Conservation (phyloP, 2,329 filamentous ascomycete species). For the Aureobasidium subglaciale region DNA sequence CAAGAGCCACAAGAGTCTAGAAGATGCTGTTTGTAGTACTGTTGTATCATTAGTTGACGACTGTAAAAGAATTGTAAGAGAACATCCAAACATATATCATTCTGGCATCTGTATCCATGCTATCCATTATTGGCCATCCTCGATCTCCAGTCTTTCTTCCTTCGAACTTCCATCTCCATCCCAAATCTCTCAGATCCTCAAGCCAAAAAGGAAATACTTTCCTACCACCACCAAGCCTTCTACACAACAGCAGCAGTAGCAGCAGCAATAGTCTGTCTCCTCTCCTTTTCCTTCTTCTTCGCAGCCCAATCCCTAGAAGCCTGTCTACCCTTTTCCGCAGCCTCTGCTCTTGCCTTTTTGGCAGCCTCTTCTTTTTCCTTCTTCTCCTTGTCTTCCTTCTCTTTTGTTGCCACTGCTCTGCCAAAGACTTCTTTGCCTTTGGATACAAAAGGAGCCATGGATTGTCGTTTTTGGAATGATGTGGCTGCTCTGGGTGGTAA, state of each 20-base stretch:
- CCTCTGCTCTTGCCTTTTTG: slow-evolving; percentile 38
- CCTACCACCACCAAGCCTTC: neutral
- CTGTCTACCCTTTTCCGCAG: slow-evolving; percentile 38
- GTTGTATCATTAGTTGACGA: too few species aligned
- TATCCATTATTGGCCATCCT: too few species aligned
- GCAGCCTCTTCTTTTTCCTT: slow-evolving; percentile 43
- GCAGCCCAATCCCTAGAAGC: slow-evolving; percentile 44
- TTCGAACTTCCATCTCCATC: too few species aligned
- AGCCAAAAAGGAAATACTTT: too few species aligned
- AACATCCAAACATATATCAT: too few species aligned
- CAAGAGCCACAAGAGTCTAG: too few species aligned
- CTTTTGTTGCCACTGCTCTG: slow-evolving; percentile 36
- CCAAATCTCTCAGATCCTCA: too few species aligned
- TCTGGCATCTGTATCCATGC: too few species aligned
- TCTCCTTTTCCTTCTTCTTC: slow-evolving; percentile 23
- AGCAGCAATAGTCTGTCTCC: neutral
- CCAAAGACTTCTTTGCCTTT: slow-evolving; percentile 43
- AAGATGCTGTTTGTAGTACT: too few species aligned
- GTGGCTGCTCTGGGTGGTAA: neutral
- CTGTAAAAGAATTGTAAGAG: too few species aligned
- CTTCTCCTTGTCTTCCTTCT: slow-evolving; percentile 33
- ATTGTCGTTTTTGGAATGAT: neutral
- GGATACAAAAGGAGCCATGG: slow-evolving; percentile 16
- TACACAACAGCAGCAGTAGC: neutral
- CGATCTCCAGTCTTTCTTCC: too few species aligned